Evolutionary conservation across 2,329 filamentous ascomycete species (phyloP).

Genomic region (Monilinia vaccinii-corymbosi): DNA sequence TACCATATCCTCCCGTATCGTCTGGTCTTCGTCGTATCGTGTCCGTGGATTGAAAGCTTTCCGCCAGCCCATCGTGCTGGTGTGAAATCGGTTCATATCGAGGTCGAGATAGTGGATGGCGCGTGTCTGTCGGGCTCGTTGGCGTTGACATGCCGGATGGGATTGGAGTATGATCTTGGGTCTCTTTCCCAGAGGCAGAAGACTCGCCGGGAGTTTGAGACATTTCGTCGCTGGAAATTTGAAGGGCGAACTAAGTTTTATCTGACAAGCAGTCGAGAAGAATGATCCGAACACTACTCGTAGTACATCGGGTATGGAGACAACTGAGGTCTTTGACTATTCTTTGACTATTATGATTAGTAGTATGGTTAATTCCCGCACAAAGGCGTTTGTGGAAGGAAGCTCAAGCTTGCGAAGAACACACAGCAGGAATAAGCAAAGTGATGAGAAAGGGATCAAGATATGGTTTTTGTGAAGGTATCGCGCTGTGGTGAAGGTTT

Average conservation of each 20-base stretch:
- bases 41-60: slow-evolving; percentile 50
- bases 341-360: neutral
- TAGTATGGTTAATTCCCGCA: slow-evolving; percentile 5
- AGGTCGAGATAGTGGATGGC: slow-evolving; percentile 31
- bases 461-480: neutral
- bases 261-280: neutral
- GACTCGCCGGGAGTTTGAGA: slow-evolving; percentile 16
- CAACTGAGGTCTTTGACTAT: neutral
- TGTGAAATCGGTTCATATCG: slow-evolving; percentile 21
- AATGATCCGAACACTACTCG: neutral
- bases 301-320: slow-evolving; percentile 3
- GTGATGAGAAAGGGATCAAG: neutral
- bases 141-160: slow-evolving; percentile 23
- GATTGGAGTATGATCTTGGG: slow-evolving; percentile 13
- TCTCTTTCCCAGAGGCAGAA: slow-evolving; percentile 12
- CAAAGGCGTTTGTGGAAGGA: slow-evolving; percentile 2
- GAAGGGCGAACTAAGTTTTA: neutral
- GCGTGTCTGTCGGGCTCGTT: slow-evolving; percentile 43
- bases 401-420: slow-evolving; percentile 7
- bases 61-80: slow-evolving; percentile 39
- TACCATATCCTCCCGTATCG: slow-evolving; percentile 41
- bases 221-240: slow-evolving; percentile 11
- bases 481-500: neutral
- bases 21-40: slow-evolving; percentile 51
- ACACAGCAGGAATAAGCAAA: slow-evolving; percentile 1